Base-by-base conservation (phyloP, 768 basidiomycete genomes). In the Mycena metata region DNA sequence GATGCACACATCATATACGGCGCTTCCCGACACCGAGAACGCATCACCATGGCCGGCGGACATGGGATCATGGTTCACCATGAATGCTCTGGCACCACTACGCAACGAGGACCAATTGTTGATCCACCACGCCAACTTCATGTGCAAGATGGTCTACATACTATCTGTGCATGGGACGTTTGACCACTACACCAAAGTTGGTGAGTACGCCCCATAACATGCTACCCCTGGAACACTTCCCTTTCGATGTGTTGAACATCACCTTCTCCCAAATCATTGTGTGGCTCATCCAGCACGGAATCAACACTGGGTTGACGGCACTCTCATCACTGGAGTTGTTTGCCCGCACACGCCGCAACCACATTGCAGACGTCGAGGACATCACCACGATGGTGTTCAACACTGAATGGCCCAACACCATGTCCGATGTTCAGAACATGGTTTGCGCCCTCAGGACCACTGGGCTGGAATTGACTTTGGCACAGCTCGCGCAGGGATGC, bases 241-340 rank as follows among this genome's bases (percentile, higher is more conserved):
- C 59, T 1, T 60, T 60, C 46, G 10, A 7, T 5, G 33, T 11
- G 3, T 2, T 2, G 6, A 60, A 60, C 19, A n/a, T 50, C 4
- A 4, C 16, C 1, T 15, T n/a, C 11, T 26, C 46, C n/a, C 59
- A 49, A 1, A 11, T 50, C 16, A 33, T 50, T n/a, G 26, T 46
- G 4, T 60, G 59, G 59, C 21, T 60, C 8, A 11, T 60, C 2
- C 59, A 60, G 47, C 59, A 60, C 23, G 59, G 59, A 12, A 50
- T 60, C 1, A 33, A 12, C 4, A 11, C 2, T 2, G 15, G 21
- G 1, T 33, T 11, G 12, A 26, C 30, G 3, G 57, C 23, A 19
- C 17, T 59, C 10, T 4, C 1, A 1, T 16, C 17, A 11, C 57
- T 59, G 19, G 42, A 59, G 19, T 26, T 23, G 17, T 59, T 26